Evolutionary conservation across 176 grass and related monocot genomes (phyloP), one percentile per base, ranked within the genome.

Genomic region (Olyra latifolia): DNA sequence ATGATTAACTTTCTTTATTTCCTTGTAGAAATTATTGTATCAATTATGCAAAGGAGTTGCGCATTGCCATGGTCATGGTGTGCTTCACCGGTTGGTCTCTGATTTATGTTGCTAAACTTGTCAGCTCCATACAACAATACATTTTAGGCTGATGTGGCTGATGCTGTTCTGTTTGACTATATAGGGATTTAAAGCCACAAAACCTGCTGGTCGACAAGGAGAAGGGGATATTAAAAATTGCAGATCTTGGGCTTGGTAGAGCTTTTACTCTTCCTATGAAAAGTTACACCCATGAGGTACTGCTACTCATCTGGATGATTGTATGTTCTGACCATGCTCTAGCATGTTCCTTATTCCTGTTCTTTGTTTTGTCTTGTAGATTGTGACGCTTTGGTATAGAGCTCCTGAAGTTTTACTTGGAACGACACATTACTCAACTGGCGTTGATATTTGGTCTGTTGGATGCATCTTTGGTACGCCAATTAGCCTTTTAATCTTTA

Each of bases 271-370:
- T 98, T 62, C 96, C 96, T 62, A 76, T 98, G 75, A 95, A 93
- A 87, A 93, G 96, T n/a, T 98, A 98, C 69, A 98, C 96, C 13
- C 96, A 95, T 79, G 96, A 98, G 90, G 96, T 98, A 77, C 27
- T 82, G 53, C 23, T 28, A 71, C 8, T 80, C 23, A 27, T 55
- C 9, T 82, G 35, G 3, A 30, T 2, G 32, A 13, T 55, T 54
- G 2, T 4, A 55, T 0, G 9, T 72, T 84, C 4, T 69, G 13
- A 54, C 8, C 24, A 54, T 79, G 35, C 14, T 45, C 20, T 79
- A 41, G 7, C 30, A 40, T 40, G n/a, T 59, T 72, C 28, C 30
- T 20, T 40, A 62, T 35, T 25, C 44, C 23, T 74, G 7, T 69
- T 39, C 13, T 44, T 12, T 19, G 28, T 39, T 35, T 66, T 82